These are phyloP conservation scores for Bryum argenteum DNA, from an alignment of 225 moss, liverwort and hornwort species.

Conservation along the genomic window DNA sequence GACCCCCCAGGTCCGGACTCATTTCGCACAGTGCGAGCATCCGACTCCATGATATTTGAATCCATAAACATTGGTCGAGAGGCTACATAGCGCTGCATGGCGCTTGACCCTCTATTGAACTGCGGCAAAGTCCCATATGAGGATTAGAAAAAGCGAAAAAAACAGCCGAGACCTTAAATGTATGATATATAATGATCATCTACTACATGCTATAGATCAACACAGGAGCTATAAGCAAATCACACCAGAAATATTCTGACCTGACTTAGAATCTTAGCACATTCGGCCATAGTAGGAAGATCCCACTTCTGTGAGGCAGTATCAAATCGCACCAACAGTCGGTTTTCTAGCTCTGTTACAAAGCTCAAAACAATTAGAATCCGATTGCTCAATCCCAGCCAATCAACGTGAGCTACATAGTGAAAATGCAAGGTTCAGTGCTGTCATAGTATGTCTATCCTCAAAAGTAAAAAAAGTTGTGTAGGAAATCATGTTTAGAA, in stretches of 20 bases:
- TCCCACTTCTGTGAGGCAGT: slow-evolving; percentile 89
- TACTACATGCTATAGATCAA: background rate
- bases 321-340: slow-evolving; percentile 93
- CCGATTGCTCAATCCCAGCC: slow-evolving; percentile 5
- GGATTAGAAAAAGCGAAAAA: slow-evolving; percentile 7
- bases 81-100: slow-evolving; percentile 97
- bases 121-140: slow-evolving; percentile 36
- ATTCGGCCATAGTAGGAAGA: slow-evolving; percentile 96
- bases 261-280: slow-evolving; percentile 98
- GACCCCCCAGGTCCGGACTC: slow-evolving; percentile 56
- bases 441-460: background rate
- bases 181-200: too few species aligned
- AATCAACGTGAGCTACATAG: background rate
- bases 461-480: slow-evolving; percentile 1
- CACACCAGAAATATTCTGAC: slow-evolving; percentile 42
- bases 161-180: slow-evolving; percentile 13
- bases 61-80: slow-evolving; percentile 99
- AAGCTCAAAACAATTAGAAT: slow-evolving; percentile 4
- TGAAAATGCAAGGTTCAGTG: slow-evolving; percentile 14
- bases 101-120: slow-evolving; percentile 97
- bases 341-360: slow-evolving; percentile 89
- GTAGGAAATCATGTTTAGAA: background rate
- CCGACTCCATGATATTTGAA: slow-evolving; percentile 87
- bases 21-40: slow-evolving; percentile 79
- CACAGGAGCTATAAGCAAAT: background rate